These are phyloP conservation scores for Termitomyces eurrhizus DNA, from an alignment of 768 basidiomycete genomes.

Conservation along the genomic window DNA sequence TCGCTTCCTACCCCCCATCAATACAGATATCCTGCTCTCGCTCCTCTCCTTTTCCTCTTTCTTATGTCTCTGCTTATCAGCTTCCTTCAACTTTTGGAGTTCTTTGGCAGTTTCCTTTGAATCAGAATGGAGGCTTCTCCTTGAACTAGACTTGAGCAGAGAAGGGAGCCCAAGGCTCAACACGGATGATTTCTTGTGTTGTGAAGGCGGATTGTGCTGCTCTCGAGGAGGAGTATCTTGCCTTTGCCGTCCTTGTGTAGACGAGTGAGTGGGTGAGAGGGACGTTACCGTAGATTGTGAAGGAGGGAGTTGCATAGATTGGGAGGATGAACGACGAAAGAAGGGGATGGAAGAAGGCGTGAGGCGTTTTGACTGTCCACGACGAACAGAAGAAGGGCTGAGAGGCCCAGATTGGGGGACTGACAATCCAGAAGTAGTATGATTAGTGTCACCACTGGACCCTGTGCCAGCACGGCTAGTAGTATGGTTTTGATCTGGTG, in stretches of 20 bases:
- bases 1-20: constrained; percentile 85
- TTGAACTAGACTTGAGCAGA: constrained; percentile 81
- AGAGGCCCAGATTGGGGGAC: constrained; percentile 58
- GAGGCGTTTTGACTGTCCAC: constrained; percentile 72
- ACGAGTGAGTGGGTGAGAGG: constrained; percentile 42
- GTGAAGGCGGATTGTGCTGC: constrained; percentile 47
- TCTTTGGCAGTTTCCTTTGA: constrained; percentile 53
- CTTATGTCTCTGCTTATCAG: constrained; percentile 52
- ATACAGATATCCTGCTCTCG: constrained; percentile 82
- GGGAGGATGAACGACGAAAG: constrained; percentile 88
- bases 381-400: constrained; percentile 69
- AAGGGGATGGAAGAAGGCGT: constrained; percentile 94
- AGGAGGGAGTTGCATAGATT: constrained; percentile 72
- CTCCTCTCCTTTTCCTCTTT: constrained; percentile 88
- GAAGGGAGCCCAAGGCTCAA: constrained; percentile 79
- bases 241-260: constrained; percentile 39
- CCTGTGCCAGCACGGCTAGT: constrained; percentile 71
- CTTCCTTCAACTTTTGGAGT: constrained; percentile 40
- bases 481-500: constrained; percentile 55
- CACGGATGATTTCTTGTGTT: constrained; percentile 79
- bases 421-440: constrained; percentile 49
- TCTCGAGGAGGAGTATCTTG: constrained; percentile 48
- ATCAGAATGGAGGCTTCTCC: constrained; percentile 73
- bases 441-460: constrained; percentile 71
- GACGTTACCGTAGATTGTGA: constrained; percentile 45